A percentile compares a stretch with the other conserved stretches of the same genome.
Conservation (phyloP, 2,329 filamentous ascomycete species). For the Paracoccidioides brasiliensis region DNA sequence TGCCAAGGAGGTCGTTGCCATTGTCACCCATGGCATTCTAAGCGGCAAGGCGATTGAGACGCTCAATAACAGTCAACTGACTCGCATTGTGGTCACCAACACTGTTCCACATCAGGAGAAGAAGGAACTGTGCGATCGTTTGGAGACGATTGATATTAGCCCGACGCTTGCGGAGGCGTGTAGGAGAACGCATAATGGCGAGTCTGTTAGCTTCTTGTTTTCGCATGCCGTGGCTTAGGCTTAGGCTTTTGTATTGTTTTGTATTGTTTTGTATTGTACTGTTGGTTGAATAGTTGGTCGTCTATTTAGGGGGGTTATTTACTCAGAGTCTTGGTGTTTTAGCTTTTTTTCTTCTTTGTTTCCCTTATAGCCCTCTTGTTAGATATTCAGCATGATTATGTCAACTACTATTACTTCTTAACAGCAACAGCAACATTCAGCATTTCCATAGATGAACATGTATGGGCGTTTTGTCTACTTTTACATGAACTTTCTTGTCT, state of each 20-base stretch:
- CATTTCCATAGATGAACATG: neutral
- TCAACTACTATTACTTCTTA: neutral
- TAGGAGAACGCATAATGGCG: slow-evolving; percentile 38
- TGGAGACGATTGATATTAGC: slow-evolving; percentile 85
- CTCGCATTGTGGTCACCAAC: slow-evolving; percentile 78
- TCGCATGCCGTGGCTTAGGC: slow-evolving; percentile 32
- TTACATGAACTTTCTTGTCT: neutral
- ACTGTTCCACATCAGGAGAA: slow-evolving; percentile 73
- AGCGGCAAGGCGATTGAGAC: slow-evolving; percentile 79
- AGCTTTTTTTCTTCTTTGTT: neutral
- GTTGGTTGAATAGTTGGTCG: neutral
- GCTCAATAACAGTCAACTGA: slow-evolving; percentile 63
- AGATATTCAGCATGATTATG: neutral
- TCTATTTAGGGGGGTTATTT: neutral
- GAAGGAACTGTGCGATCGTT: slow-evolving; percentile 60
- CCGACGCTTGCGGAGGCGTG: slow-evolving; percentile 50
- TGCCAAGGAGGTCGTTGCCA: slow-evolving; percentile 77
- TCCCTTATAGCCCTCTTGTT: neutral
- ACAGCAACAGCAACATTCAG: neutral
- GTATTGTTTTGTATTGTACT: neutral
- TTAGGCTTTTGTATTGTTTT: neutral
- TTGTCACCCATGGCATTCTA: slow-evolving; percentile 88
- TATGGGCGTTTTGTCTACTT: neutral
- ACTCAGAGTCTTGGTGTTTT: neutral
- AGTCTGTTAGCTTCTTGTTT: slow-evolving; percentile 40